These are phyloP conservation scores for Phialocephala subalpina DNA, from an alignment of 2,329 filamentous ascomycete species.

Conservation along the genomic window DNA sequence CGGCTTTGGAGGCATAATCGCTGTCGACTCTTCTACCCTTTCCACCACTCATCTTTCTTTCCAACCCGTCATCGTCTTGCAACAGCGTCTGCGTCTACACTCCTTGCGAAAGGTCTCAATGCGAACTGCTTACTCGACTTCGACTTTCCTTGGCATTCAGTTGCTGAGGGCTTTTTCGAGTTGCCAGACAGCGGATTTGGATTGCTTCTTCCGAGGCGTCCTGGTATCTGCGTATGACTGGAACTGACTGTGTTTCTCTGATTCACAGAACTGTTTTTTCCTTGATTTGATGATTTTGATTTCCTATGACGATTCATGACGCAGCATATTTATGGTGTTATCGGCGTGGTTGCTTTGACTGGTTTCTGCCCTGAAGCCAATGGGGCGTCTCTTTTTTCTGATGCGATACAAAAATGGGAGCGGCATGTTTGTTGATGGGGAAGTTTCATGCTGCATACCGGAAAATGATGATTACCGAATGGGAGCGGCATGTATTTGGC, in stretches of 20 bases:
- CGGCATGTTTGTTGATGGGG: too few species aligned
- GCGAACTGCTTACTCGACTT: background rate
- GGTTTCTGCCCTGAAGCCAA: slow-evolving; percentile 6
- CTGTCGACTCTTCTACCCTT: background rate
- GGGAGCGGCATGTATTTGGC: background rate
- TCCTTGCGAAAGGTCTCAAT: background rate
- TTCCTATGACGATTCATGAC: slow-evolving; percentile 26
- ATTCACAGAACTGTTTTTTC: slow-evolving; percentile 10
- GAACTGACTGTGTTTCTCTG: slow-evolving; percentile 15
- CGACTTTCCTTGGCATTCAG: background rate
- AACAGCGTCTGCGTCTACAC: background rate
- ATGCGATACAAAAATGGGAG: too few species aligned
- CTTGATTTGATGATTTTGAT: slow-evolving; percentile 16
- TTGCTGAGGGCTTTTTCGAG: background rate
- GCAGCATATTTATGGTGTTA: slow-evolving; percentile 23
- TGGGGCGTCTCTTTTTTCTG: slow-evolving; percentile 6
- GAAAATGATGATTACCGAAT: background rate
- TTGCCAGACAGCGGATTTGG: background rate
- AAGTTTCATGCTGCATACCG: background rate
- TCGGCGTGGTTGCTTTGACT: slow-evolving; percentile 9
- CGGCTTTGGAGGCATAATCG: slow-evolving; percentile 13
- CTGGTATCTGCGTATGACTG: background rate
- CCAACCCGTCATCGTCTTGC: background rate
- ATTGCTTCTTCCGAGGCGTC: background rate
- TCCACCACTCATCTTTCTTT: background rate